Evolutionary conservation across 371 early-diverging fungal species (phyloP), one percentile per base, ranked within the genome.

Genomic region (Mucor racemosus): DNA sequence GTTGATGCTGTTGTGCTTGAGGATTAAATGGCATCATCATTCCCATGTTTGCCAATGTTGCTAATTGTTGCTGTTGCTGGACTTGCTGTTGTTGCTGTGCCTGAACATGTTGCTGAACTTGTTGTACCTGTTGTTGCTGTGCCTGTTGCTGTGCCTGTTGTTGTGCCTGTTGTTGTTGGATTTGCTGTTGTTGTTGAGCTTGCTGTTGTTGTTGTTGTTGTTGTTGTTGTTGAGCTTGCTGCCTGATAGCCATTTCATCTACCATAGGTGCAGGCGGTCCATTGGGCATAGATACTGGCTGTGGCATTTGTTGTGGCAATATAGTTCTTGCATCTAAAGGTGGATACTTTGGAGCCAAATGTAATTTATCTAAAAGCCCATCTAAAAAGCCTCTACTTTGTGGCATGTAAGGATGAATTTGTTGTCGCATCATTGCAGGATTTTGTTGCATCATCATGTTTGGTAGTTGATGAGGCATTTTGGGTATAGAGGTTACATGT

Each of bases 141-240:
- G 10, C 50, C 9, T 36, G 53, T 8, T 50, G 62, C 15, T 62
- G 62, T 10, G 10, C 50, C 9, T 19, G 53, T 3, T 19, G 36
- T 46, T 15, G 62, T 0, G 6, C 36, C 17, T 56, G 48, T 14
- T 44, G 44, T 34, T 39, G 39, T 44, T 14, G 26, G 33, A 31
- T 31, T 54, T 62, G 62, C 26, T 53, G 63, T 54, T 62, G 62
- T 39, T 53, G 63, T 54, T 62, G 63, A 26, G 31, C 50, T 1
- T 61, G 61, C 14, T 61, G 61, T n/a, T n/a, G n/a, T n/a, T n/a
- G n/a, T n/a, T 62, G 62, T 21, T 50, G 62, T 31, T 50, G 62
- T 40, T 35, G 62, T 4, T 13, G 39, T 7, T 53, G 53, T 10
- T 50, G 62, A 2, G 38, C 50, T 1, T 61, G 61, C 14, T 61